Percentiles rank a stretch among this genome's conserved stretches.
These are phyloP conservation scores for Phialemonium atrogriseum DNA, from an alignment of 2,329 filamentous ascomycete species.

Conservation along the genomic window DNA sequence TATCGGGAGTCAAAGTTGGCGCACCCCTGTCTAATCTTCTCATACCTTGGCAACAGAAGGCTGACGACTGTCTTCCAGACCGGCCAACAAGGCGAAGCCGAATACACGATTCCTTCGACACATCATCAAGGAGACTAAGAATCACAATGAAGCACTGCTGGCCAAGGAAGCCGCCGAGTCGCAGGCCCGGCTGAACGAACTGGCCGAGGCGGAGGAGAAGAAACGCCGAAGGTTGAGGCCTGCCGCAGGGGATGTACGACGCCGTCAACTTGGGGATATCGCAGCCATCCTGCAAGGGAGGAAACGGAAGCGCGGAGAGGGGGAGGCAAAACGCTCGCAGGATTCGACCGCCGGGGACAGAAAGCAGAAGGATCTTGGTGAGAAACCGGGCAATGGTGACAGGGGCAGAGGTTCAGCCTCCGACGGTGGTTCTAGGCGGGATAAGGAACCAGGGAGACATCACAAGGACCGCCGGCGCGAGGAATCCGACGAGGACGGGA, in stretches of 20 bases:
- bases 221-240: constrained; percentile 36
- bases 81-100: constrained; percentile 67
- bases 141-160: constrained; percentile 78
- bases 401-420: too few relatives aligned
- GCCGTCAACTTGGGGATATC: constrained; percentile 52
- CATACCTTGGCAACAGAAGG: constrained; percentile 2
- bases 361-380: too few relatives aligned
- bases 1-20: constrained; percentile 41
- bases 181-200: constrained; percentile 55
- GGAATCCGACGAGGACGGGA: too few relatives aligned
- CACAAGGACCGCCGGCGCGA: too few relatives aligned
- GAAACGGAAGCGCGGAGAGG: constrained; percentile 19
- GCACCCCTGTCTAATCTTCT: constrained; percentile 3
- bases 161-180: constrained; percentile 80
- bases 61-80: constrained; percentile 32
- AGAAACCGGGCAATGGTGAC: too few relatives aligned
- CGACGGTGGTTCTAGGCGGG: too few relatives aligned
- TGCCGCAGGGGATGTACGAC: constrained; percentile 41
- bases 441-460: too few relatives aligned
- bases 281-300: constrained; percentile 46
- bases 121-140: constrained; percentile 81
- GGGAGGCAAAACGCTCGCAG: background rate
- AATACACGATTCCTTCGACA: constrained; percentile 86
- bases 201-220: constrained; percentile 41
- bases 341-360: too few relatives aligned